phyloP scores from a whole-genome alignment of 257 asterid genomes.

The Solanum microdontum region DNA sequence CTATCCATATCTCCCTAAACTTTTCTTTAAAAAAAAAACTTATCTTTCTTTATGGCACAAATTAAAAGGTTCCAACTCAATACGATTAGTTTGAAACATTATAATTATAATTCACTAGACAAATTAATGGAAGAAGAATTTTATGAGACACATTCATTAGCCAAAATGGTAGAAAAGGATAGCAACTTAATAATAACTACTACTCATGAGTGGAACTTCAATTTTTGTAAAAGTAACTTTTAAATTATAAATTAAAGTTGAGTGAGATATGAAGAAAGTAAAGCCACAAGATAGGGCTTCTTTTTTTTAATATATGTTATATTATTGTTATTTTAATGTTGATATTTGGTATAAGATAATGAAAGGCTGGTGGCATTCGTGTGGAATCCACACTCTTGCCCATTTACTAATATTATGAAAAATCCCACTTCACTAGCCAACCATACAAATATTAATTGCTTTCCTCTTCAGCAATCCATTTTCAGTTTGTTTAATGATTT shows the following conservation, averaged over 20 bases:
- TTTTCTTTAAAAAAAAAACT: not conserved
- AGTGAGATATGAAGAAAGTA: not conserved
- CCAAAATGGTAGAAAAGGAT: not conserved
- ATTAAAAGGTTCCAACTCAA: not conserved
- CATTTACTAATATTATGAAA: slow-evolving; percentile 19
- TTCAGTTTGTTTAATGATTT: not conserved
- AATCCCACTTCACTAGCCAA: not conserved
- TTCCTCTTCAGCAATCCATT: slow-evolving; percentile 47
- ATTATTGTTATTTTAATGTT: not conserved
- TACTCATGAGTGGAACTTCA: not conserved
- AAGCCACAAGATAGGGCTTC: not conserved
- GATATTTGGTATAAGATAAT: not conserved
- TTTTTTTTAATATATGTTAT: not conserved
- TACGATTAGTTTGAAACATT: not conserved
- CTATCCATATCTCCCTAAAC: not conserved
- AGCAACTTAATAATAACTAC: not conserved
- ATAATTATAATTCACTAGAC: not conserved
- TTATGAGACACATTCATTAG: not conserved
- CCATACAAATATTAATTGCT: slow-evolving; percentile 6
- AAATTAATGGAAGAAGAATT: not conserved
- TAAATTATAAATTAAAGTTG: not conserved
- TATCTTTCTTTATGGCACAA: not conserved
- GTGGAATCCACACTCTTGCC: slow-evolving; percentile 47
- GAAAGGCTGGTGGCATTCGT: slow-evolving; percentile 35
- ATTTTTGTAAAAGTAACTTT: not conserved